phyloP scores from a whole-genome alignment of 202 grass and related monocot genomes.

The Carex sylvatica region DNA sequence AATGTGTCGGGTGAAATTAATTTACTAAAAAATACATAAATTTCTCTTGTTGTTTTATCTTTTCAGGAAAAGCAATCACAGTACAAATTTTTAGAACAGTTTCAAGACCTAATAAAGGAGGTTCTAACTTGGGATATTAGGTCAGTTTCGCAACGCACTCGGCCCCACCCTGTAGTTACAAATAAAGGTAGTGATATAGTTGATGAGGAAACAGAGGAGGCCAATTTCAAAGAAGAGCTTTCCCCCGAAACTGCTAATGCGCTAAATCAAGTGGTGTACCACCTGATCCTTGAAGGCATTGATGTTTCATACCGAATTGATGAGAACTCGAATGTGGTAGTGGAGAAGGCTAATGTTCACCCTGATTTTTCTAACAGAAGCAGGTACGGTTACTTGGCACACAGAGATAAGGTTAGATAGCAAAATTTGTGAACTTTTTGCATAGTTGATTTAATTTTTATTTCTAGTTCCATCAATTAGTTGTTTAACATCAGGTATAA shows the following conservation, averaged over 20 bases:
- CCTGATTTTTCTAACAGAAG: conserved; percentile 21
- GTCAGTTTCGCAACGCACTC: conserved; percentile 65
- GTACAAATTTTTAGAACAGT: conserved; percentile 61
- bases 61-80: conserved; percentile 59
- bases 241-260: background rate
- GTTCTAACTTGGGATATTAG: conserved; percentile 92
- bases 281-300: conserved; percentile 77
- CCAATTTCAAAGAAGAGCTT: background rate
- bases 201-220: conserved; percentile 6
- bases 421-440: background rate
- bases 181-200: background rate
- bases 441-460: background rate
- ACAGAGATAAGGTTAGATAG: conserved; percentile 37
- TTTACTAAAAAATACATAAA: background rate
- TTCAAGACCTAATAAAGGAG: conserved; percentile 66
- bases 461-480: background rate
- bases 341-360: conserved; percentile 47
- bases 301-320: conserved; percentile 79
- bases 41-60: conserved; percentile 24
- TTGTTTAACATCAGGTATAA: background rate
- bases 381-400: conserved; percentile 30
- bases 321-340: conserved; percentile 42
- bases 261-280: conserved; percentile 38
- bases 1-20: background rate
- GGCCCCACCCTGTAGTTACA: conserved; percentile 46